These are phyloP conservation scores for Xylaria curta DNA, from an alignment of 495 filamentous ascomycete genomes.

Conservation along the genomic window DNA sequence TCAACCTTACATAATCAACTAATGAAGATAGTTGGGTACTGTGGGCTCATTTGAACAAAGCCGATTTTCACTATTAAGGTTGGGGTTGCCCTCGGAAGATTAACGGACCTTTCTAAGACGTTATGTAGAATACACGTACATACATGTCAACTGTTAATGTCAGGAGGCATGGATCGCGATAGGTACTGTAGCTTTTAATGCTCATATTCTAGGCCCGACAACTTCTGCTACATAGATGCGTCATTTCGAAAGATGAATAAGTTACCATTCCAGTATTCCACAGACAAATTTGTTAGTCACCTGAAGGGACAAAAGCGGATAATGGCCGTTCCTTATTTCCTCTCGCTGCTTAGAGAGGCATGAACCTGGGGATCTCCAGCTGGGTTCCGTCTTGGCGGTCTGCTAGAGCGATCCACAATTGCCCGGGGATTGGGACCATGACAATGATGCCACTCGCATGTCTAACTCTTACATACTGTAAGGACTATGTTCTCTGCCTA, in stretches of 20 bases:
- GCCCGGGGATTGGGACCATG: neutral
- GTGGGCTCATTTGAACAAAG: neutral
- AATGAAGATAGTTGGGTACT: neutral
- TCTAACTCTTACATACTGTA: neutral
- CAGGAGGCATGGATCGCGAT: too few relatives aligned
- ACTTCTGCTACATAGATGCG: neutral
- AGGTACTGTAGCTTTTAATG: too few relatives aligned
- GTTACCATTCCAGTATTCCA: neutral
- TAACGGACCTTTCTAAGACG: too few relatives aligned
- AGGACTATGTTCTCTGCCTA: neutral
- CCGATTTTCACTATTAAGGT: neutral
- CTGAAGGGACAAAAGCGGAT: neutral
- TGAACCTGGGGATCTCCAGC: neutral
- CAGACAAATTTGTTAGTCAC: neutral
- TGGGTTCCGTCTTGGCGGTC: conserved; percentile 2
- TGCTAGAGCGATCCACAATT: neutral
- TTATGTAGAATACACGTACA: neutral
- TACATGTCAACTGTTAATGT: too few relatives aligned
- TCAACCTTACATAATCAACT: neutral
- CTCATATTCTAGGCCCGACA: too few relatives aligned
- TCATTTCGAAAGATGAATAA: neutral
- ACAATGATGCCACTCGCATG: neutral
- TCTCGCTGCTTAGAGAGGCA: neutral
- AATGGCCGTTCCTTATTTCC: neutral
- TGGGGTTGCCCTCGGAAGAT: neutral